Base-by-base conservation (phyloP, 208 protist species). In the Phytomonas francai region DNA sequence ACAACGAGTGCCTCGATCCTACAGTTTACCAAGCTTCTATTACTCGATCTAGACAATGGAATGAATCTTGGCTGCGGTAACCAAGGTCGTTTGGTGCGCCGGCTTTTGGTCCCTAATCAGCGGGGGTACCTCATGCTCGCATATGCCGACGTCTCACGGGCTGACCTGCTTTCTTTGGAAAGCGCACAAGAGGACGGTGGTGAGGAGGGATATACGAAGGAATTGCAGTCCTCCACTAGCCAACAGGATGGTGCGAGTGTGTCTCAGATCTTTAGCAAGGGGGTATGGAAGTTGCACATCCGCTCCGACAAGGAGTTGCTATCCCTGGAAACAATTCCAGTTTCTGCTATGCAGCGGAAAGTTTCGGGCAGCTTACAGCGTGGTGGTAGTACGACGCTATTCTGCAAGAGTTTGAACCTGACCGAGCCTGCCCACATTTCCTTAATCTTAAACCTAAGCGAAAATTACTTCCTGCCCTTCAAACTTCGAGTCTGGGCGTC, bases 61-160 rank as follows among this genome's bases (percentile, higher is more conserved):
- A 57, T 68, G 7, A 54, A 25, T 54, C 45, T 54, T 7, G 45
- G 45, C 45, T 54, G 19, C 6, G 45, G 45, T 5, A 19, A 54
- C 19, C 45, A 54, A 54, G 89, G 89, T 3, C 79, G 76, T 12
- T 70, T 94, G 27, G 73, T 84, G 28, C 70, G 79, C 56, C 68
- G 86, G 57, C 60, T 34, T 14, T 54, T 97, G 28, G 65, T 81
- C 31, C 81, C 88, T 14, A 92, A 93, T 76, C 76, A 85, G 19
- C 81, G 79, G 19, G 91, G 91, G 1, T 93, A 92, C 71, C 65
- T 95, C 22, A 54, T 97, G 29, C 79, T 92, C 59, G 91, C 87
- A 27, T 89, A 85, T 74, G 79, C 79, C 45, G 11, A 54, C 11
- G 16, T 54, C 45, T 54, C 45, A 54, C 42, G 56, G 1, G 2